Conservation (phyloP, 2,329 filamentous ascomycete genomes). For the Ophiocordyceps australis region DNA sequence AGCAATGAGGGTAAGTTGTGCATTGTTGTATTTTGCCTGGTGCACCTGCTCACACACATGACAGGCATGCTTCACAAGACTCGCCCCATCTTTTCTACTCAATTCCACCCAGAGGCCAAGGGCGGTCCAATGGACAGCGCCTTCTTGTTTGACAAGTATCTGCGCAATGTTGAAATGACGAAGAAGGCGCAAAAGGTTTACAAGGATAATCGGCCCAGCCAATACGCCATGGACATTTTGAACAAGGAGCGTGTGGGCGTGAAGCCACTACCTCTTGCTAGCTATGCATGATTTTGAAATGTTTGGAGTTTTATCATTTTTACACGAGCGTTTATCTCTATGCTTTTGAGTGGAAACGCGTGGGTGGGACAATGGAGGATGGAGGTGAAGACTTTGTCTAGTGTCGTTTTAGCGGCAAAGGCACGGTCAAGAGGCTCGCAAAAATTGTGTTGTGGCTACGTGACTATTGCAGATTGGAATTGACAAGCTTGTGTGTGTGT, state of each 20-base stretch:
- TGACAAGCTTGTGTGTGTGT: too few relatives aligned
- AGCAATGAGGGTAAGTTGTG: slow-evolving; percentile 62
- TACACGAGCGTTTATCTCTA: too few relatives aligned
- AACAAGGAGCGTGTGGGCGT: slow-evolving; percentile 93
- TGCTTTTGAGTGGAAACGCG: too few relatives aligned
- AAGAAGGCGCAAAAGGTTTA: slow-evolving; percentile 66
- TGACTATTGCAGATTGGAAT: too few relatives aligned
- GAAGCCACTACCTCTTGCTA: slow-evolving; percentile 39
- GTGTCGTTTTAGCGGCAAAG: too few relatives aligned
- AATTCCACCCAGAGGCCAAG: slow-evolving; percentile 98
- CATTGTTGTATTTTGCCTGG: not conserved
- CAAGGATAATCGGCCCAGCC: slow-evolving; percentile 74
- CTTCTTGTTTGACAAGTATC: slow-evolving; percentile 92
- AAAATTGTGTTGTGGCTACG: too few relatives aligned
- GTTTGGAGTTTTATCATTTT: too few relatives aligned
- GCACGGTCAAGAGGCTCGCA: too few relatives aligned
- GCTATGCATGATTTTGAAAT: too few relatives aligned
- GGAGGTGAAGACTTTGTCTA: too few relatives aligned
- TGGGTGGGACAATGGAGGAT: too few relatives aligned
- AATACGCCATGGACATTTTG: slow-evolving; percentile 77
- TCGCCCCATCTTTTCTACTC: slow-evolving; percentile 92
- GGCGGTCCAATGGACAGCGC: slow-evolving; percentile 90
- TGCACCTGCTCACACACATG: not conserved
- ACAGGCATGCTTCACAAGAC: slow-evolving; percentile 79
- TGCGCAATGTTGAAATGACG: slow-evolving; percentile 76